Evolutionary conservation across 139 green algal genomes (phyloP).

Genomic region (Gonium pectorale): DNA sequence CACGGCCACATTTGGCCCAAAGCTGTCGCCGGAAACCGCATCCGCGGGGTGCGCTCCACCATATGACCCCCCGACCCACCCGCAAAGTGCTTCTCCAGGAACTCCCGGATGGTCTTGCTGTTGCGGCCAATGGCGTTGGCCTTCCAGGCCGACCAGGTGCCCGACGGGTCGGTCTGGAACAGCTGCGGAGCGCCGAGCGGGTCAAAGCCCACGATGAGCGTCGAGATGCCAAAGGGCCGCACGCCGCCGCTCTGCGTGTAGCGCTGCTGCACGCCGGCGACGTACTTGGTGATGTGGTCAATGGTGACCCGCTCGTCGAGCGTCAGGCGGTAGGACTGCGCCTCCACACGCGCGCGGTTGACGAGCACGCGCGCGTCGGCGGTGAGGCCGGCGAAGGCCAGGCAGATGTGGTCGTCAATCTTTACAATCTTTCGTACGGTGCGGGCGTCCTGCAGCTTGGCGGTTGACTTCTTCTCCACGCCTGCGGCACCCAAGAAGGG

Average conservation of each 20-base stretch:
- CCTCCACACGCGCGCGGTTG: conserved; percentile 92
- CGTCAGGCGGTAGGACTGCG: conserved; percentile 75
- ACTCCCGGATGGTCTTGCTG: conserved; percentile 98
- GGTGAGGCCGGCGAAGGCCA: conserved; percentile 97
- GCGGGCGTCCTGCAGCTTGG: conserved; percentile 95
- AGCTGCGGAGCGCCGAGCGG: conserved; percentile 78
- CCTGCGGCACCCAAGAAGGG: no score
- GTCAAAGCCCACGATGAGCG: conserved; percentile 96
- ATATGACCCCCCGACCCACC: no score
- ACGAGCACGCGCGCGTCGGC: conserved; percentile 97
- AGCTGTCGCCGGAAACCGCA: no score
- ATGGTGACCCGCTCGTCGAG: conserved; percentile 90
- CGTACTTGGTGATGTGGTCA: conserved; percentile 93
- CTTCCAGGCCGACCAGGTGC: conserved; percentile 97
- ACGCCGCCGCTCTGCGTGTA: conserved; percentile 98
- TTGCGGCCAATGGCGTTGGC: conserved; percentile 97
- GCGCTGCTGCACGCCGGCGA: conserved; percentile 93
- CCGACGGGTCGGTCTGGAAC: conserved; percentile 98
- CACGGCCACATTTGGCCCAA: no score
- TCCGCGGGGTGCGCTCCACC: no score
- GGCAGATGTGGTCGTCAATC: conserved; percentile 96
- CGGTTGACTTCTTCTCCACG: conserved; percentile 96
- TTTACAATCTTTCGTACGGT: conserved; percentile 97
- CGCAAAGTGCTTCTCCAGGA: conserved; percentile 98
- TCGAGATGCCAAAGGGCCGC: conserved; percentile 98